phyloP scores from a whole-genome alignment of 78 protist genomes.

The Dictyostelium capitatum region DNA sequence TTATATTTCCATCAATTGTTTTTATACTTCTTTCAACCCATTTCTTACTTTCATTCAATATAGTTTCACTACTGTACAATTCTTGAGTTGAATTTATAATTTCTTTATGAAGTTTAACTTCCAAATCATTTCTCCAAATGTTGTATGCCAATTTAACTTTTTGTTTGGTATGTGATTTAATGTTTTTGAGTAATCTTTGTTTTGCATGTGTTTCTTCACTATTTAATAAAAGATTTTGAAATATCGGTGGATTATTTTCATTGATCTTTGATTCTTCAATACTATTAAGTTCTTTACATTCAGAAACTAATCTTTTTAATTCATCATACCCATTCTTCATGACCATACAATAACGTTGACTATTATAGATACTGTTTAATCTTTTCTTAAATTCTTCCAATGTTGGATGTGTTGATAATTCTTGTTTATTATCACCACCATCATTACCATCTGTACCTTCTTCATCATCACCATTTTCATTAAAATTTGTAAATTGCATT shows the following conservation, averaged over 20 bases:
- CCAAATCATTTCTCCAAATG: conserved; percentile 63
- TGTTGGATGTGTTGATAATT: too few relatives aligned
- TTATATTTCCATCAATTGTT: background rate
- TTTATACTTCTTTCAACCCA: conserved; percentile 6
- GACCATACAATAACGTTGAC: conserved; percentile 3
- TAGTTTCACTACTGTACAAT: background rate
- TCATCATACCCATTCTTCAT: conserved; percentile 51
- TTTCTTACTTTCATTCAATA: conserved; percentile 12
- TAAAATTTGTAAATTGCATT: conserved; percentile 5
- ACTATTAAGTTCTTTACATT: conserved; percentile 30
- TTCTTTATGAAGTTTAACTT: conserved; percentile 13
- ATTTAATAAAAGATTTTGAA: conserved; percentile 24
- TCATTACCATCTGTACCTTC: background rate
- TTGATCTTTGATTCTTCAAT: conserved; percentile 32
- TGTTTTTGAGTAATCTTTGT: conserved; percentile 57
- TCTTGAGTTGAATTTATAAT: conserved; percentile 6
- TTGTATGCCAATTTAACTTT: background rate
- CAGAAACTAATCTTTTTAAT: conserved; percentile 8
- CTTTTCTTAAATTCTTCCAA: background rate
- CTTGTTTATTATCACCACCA: background rate
- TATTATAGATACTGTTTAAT: background rate
- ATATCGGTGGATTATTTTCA: conserved; percentile 62
- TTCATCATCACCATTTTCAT: background rate
- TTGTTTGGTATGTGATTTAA: conserved; percentile 37
- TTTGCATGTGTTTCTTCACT: conserved; percentile 49